Percentiles rank a stretch among this genome's conserved stretches.
Conservation (phyloP, 805 yeast genomes). For the Lipomyces lipofer region DNA sequence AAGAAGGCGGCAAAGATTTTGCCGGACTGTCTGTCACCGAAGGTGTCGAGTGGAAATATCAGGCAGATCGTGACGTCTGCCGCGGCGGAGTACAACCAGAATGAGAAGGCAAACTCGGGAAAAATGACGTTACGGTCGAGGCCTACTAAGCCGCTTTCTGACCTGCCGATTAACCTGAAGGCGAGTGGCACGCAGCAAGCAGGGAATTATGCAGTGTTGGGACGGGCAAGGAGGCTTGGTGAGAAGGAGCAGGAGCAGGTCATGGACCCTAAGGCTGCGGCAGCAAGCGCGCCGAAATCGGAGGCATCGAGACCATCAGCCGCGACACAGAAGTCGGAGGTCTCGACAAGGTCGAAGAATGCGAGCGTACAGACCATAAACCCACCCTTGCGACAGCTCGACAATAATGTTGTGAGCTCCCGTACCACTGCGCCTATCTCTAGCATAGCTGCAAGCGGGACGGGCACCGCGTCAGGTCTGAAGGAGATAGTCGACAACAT, state of each 20-base stretch:
- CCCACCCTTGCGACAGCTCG: neutral
- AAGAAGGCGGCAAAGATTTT: slow-evolving; percentile 13
- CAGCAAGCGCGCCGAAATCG: too few species aligned
- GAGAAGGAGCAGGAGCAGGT: slow-evolving; percentile 11
- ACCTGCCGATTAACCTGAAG: slow-evolving; percentile 17
- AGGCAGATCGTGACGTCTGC: slow-evolving; percentile 18
- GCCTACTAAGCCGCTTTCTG: slow-evolving; percentile 20
- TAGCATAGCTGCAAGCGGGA: neutral
- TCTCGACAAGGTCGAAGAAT: neutral
- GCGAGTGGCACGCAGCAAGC: neutral
- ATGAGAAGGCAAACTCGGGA: neutral
- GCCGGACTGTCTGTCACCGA: slow-evolving; percentile 27
- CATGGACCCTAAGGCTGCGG: neutral
- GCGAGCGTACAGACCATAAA: neutral
- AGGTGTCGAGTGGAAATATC: slow-evolving; percentile 16
- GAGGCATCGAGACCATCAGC: neutral
- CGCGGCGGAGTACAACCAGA: slow-evolving; percentile 13
- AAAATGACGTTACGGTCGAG: slow-evolving; percentile 16
- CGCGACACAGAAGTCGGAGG: too few species aligned
- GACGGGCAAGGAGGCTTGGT: slow-evolving; percentile 21
- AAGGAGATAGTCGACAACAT: slow-evolving; percentile 9
- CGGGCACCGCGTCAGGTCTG: neutral
- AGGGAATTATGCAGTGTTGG: slow-evolving; percentile 12
- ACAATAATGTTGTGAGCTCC: neutral
- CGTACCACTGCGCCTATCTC: neutral